phyloP scores from a whole-genome alignment of 352 stramenopile genomes.

The Pythium diclinum region DNA sequence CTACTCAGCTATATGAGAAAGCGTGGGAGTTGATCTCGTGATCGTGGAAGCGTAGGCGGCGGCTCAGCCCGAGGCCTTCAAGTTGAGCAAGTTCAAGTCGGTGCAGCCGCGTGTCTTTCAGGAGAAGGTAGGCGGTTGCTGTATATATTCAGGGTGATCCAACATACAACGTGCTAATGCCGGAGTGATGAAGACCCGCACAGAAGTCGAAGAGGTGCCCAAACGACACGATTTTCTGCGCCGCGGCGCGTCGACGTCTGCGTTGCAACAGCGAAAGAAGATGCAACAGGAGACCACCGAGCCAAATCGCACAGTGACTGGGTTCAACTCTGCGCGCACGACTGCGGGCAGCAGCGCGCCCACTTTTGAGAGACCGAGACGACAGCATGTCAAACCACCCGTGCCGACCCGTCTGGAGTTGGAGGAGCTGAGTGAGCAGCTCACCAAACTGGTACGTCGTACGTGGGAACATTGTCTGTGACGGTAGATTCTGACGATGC shows the following conservation, averaged over 20 bases:
- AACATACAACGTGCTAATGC: not conserved
- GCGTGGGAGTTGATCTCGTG: too few relatives aligned
- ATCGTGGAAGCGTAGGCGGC: constrained; percentile 28
- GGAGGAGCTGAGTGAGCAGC: constrained; percentile 18
- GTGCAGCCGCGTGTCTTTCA: constrained; percentile 48
- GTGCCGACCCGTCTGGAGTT: constrained; percentile 25
- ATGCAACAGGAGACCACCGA: not conserved
- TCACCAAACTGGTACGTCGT: constrained; percentile 20
- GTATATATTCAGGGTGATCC: too few relatives aligned
- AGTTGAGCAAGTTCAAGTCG: constrained; percentile 61
- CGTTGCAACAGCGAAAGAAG: constrained; percentile 2
- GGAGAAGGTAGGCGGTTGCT: constrained; percentile 27
- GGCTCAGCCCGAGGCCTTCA: constrained; percentile 47
- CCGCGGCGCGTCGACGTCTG: constrained; percentile 14
- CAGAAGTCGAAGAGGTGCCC: constrained; percentile 8
- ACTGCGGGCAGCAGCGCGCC: not conserved
- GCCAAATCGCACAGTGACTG: not conserved
- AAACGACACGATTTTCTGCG: constrained; percentile 26
- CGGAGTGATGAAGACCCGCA: not conserved
- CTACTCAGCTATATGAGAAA: too few relatives aligned
- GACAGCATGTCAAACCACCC: constrained; percentile 22
- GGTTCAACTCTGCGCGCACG: not conserved
- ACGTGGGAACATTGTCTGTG: not conserved
- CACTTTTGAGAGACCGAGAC: not conserved
- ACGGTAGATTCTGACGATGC: constrained; percentile 1